Base-by-base conservation (phyloP, 2,329 filamentous ascomycete species). In the Periconia sp. region DNA sequence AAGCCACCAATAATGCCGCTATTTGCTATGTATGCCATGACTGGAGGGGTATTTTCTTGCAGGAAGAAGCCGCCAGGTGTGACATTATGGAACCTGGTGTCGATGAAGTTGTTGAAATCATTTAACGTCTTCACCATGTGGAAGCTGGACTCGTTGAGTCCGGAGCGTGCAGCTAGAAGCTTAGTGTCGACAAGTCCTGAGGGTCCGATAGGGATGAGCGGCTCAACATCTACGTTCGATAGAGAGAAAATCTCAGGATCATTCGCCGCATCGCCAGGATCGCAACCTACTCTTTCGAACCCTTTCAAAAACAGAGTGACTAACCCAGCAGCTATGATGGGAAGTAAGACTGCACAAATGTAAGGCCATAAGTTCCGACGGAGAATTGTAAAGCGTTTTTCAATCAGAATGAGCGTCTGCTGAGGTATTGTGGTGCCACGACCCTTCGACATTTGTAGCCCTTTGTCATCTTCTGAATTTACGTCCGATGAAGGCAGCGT, bases 11-110 rank as follows among this genome's bases (percentile, higher is more conserved):
- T 79, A 17, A 92, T 73, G 4, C 80, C 76, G 8, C 78, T 71
- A 56, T 89, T 85, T 10, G 81, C 87, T 46, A 81, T 76, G 73
- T 88, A 95, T 1, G 87, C 85, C 49, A 94, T 77, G 0, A 85
- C 86, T 1, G 89, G 83, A 2, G 76, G 68, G 1, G 66, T 73
- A 13, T 74, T 73, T 40, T 87, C 81, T 15, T 84, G 86, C 2
- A 95, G 73, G 76, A 88, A 96, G 63, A 94, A 81, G 0, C 87
- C 91, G n/a, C 87, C 89, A 0, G 88, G 89, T 0, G 82, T 87
- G 28, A 92, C 78, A 38, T 85, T 86, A 36, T 74, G 78, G 63
- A 85, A 89, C 23, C 85, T 78, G 5, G 76, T 70, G 4, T 73
- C 58, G 35, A 96, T 80, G 50, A 81, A 86, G 17, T 77, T 63